Conservation (phyloP, 1,284 basidiomycete species). For the Coriolopsis trogii region DNA sequence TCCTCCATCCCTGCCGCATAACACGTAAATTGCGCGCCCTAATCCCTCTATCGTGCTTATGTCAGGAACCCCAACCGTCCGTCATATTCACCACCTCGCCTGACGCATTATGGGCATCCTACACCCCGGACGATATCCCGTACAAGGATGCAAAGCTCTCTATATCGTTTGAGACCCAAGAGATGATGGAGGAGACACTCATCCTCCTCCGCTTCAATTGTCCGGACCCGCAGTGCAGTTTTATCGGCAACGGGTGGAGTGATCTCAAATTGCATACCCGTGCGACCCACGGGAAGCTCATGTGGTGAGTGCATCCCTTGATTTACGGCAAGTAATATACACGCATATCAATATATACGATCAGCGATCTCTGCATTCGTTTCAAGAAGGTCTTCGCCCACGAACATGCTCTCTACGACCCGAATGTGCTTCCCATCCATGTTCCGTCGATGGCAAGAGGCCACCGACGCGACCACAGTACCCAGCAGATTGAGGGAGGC, state of each 20-base stretch:
- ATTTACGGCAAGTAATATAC: background rate
- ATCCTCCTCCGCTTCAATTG: slow-evolving; percentile 90
- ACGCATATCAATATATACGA: background rate
- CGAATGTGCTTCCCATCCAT: slow-evolving; percentile 72
- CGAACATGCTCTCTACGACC: slow-evolving; percentile 88
- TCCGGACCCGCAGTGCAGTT: slow-evolving; percentile 80
- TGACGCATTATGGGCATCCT: slow-evolving; percentile 66
- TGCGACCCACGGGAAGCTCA: slow-evolving; percentile 73
- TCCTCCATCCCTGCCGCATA: background rate
- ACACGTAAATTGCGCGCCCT: slow-evolving; percentile 7
- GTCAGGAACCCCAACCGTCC: slow-evolving; percentile 74
- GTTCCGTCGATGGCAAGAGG: slow-evolving; percentile 73
- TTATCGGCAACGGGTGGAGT: slow-evolving; percentile 86
- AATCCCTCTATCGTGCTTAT: background rate
- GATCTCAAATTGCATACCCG: slow-evolving; percentile 84
- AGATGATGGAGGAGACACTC: slow-evolving; percentile 96
- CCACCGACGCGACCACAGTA: slow-evolving; percentile 40
- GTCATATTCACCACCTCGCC: slow-evolving; percentile 84
- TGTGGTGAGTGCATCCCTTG: slow-evolving; percentile 67
- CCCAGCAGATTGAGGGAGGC: slow-evolving; percentile 61
- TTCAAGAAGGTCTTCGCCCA: slow-evolving; percentile 96
- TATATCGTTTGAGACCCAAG: slow-evolving; percentile 88
- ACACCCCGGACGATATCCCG: slow-evolving; percentile 56
- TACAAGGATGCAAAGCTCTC: slow-evolving; percentile 79
- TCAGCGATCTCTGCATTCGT: slow-evolving; percentile 85